Percentiles rank a stretch among this genome's conserved stretches.
phyloP scores from a whole-genome alignment of 1,284 basidiomycete species.

The Heterobasidion parviporum region DNA sequence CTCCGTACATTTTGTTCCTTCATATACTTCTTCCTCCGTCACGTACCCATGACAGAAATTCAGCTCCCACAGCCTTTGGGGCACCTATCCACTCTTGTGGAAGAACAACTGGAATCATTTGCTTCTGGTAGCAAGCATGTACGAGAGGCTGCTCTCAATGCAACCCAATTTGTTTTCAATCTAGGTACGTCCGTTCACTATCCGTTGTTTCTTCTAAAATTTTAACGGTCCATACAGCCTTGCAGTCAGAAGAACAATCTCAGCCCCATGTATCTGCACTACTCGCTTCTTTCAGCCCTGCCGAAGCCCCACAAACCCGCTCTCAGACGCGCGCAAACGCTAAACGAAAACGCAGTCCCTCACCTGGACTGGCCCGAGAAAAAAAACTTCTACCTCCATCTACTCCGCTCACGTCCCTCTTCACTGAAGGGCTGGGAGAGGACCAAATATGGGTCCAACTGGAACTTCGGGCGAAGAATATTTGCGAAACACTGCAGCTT shows the following conservation, averaged over 20 bases:
- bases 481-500: conserved; percentile 58
- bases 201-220: background rate
- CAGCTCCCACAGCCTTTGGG: conserved; percentile 32
- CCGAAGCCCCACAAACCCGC: conserved; percentile 61
- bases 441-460: conserved; percentile 93
- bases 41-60: background rate
- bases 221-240: conserved; percentile 30
- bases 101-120: conserved; percentile 44
- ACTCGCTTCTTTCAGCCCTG: conserved; percentile 55
- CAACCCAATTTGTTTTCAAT: conserved; percentile 76
- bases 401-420: conserved; percentile 74
- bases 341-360: conserved; percentile 35
- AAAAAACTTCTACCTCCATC: conserved; percentile 36
- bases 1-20: background rate
- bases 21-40: background rate
- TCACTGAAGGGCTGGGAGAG: conserved; percentile 76
- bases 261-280: conserved; percentile 61
- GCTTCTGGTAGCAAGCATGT: conserved; percentile 50
- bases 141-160: conserved; percentile 52
- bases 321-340: conserved; percentile 40
- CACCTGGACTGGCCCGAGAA: conserved; percentile 22
- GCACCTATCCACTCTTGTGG: conserved; percentile 44
- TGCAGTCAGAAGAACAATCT: conserved; percentile 58
- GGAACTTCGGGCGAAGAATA: conserved; percentile 63
- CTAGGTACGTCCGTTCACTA: conserved; percentile 43